Evolutionary conservation across 805 yeast genomes (phyloP).

Genomic region (Saccharomyces paradoxus): DNA sequence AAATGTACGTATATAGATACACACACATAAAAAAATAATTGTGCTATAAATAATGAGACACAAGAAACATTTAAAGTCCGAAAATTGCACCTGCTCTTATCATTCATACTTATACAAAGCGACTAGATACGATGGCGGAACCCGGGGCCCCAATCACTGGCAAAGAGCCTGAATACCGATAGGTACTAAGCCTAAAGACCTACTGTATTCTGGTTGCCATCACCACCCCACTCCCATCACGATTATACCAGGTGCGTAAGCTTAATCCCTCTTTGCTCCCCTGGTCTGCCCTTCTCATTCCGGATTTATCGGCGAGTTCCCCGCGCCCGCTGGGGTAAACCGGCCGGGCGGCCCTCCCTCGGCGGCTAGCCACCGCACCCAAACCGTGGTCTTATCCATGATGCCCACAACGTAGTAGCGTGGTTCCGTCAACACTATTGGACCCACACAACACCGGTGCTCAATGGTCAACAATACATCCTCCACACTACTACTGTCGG

Average conservation of each 20-base stretch:
- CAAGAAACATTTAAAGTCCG: neutral
- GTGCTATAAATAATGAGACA: neutral
- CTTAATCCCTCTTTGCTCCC: neutral
- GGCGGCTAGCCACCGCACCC: neutral
- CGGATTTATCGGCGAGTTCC: neutral
- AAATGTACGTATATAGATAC: neutral
- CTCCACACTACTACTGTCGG: neutral
- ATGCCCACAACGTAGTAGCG: conserved; percentile 23
- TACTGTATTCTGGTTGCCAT: neutral
- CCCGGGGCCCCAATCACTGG: neutral
- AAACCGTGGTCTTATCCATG: conserved; percentile 13
- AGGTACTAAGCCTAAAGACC: neutral
- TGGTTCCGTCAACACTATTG: conserved; percentile 5
- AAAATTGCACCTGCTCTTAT: neutral
- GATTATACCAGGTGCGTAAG: neutral
- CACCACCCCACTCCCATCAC: neutral
- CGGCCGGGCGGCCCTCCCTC: neutral
- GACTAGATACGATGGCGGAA: neutral
- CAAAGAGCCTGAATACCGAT: neutral
- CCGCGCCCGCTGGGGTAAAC: neutral
- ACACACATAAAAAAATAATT: neutral
- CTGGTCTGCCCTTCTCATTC: neutral
- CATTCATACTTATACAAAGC: neutral
- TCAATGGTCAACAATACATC: neutral
- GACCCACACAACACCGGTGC: neutral